Conservation (phyloP, 2,329 filamentous ascomycete species). For the Pleomassaria siparia region DNA sequence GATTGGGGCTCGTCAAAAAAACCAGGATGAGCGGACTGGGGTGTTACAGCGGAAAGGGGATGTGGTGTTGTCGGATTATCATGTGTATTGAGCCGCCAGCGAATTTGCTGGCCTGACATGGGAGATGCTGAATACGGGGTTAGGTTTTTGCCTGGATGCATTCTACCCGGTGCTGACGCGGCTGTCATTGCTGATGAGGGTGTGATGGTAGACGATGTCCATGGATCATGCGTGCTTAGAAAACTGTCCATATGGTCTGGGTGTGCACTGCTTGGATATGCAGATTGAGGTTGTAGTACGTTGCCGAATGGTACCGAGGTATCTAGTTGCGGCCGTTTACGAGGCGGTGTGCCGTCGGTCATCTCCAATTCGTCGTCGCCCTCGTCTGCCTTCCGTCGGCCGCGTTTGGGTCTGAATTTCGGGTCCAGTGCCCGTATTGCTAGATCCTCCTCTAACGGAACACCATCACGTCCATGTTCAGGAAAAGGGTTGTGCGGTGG, state of each 20-base stretch:
- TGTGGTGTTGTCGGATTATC: conserved; percentile 69
- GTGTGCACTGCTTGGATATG: conserved; percentile 57
- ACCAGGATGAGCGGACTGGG: conserved; percentile 55
- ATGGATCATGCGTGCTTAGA: conserved; percentile 47
- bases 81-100: conserved; percentile 57
- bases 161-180: conserved; percentile 37
- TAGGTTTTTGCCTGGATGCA: conserved; percentile 34
- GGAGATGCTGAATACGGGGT: conserved; percentile 48
- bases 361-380: conserved; percentile 58
- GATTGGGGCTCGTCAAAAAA: conserved; percentile 67
- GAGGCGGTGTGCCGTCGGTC: conserved; percentile 39
- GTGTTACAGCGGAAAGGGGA: conserved; percentile 77
- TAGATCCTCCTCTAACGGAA: conserved; percentile 83
- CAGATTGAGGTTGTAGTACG: conserved; percentile 46
- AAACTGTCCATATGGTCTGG: conserved; percentile 56
- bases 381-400: conserved; percentile 63
- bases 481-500: conserved; percentile 63
- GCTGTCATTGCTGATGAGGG: conserved; percentile 40
- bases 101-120: conserved; percentile 45
- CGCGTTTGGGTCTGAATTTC: conserved; percentile 65
- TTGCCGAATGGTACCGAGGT: conserved; percentile 48
- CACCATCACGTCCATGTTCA: conserved; percentile 73
- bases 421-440: conserved; percentile 82
- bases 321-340: conserved; percentile 65
- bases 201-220: conserved; percentile 45